phyloP scores from a whole-genome alignment of 2,329 filamentous ascomycete species.

The Ceratocystis harringtonii region DNA sequence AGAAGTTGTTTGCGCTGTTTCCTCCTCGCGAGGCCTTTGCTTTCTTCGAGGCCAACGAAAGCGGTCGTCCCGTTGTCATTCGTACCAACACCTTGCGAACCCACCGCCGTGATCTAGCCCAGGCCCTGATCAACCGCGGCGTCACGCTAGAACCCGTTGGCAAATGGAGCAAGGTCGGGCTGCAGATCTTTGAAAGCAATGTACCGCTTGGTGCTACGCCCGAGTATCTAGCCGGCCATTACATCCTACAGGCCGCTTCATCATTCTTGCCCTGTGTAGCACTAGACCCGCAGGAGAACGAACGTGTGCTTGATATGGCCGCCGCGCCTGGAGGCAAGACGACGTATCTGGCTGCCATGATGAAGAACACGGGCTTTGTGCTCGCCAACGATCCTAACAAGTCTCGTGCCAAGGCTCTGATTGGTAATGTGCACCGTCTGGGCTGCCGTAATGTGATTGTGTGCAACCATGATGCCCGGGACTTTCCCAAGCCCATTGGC shows the following conservation, averaged over 20 bases:
- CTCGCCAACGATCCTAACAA: conserved; percentile 97
- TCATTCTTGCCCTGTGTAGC: conserved; percentile 98
- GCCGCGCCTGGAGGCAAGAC: conserved; percentile 93
- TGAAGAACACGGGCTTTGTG: conserved; percentile 89
- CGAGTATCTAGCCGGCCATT: conserved; percentile 93
- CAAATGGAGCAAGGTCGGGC: conserved; percentile 95
- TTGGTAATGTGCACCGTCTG: conserved; percentile 92
- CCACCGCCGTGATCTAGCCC: conserved; percentile 64
- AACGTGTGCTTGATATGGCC: conserved; percentile 86
- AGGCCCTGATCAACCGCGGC: conserved; percentile 86
- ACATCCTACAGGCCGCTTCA: conserved; percentile 91
- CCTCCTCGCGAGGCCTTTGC: conserved; percentile 86
- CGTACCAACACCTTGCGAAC: conserved; percentile 87
- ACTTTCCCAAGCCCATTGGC: conserved; percentile 87
- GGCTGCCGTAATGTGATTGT: conserved; percentile 90
- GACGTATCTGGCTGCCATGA: conserved; percentile 87
- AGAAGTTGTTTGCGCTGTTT: conserved; percentile 90
- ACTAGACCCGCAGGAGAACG: conserved; percentile 79
- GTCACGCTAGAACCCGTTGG: conserved; percentile 93
- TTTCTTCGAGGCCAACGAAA: conserved; percentile 98
- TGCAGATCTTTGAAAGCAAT: conserved; percentile 88
- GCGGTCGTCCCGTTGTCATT: conserved; percentile 81
- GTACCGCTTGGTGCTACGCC: conserved; percentile 82
- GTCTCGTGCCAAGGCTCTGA: conserved; percentile 83
- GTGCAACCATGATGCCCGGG: conserved; percentile 85